Percentiles rank a stretch among this genome's conserved stretches.
These are phyloP conservation scores for Backusella luteola DNA, from an alignment of 192 early-diverging fungal genomes.

Conservation along the genomic window DNA sequence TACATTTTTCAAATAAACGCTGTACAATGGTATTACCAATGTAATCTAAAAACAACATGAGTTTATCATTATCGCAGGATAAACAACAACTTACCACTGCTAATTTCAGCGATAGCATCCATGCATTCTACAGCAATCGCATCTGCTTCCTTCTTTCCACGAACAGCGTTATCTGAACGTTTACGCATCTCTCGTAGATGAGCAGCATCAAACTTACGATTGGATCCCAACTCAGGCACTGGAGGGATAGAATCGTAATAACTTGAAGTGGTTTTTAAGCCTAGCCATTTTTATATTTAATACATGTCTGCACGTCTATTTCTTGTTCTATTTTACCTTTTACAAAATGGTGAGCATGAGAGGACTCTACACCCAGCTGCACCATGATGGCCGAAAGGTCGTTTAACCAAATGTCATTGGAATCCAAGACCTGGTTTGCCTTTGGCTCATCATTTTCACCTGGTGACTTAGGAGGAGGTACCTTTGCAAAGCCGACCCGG, in stretches of 20 bases:
- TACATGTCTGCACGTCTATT: background rate
- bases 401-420: slow-evolving; percentile 6
- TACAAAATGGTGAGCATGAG: background rate
- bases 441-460: slow-evolving; percentile 24
- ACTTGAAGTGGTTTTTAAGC: background rate
- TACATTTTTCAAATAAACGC: slow-evolving; percentile 81
- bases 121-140: slow-evolving; percentile 75
- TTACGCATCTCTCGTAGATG: slow-evolving; percentile 87
- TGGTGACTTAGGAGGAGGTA: slow-evolving; percentile 58
- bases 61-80: background rate
- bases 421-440: background rate
- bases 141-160: slow-evolving; percentile 62
- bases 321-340: background rate
- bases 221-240: slow-evolving; percentile 14
- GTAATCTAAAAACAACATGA: slow-evolving; percentile 73
- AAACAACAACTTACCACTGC: slow-evolving; percentile 63
- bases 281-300: background rate
- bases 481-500: slow-evolving; percentile 93
- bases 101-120: slow-evolving; percentile 86
- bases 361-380: background rate
- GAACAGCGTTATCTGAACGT: slow-evolving; percentile 56
- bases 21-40: slow-evolving; percentile 97
- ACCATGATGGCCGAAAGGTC: background rate
- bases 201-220: slow-evolving; percentile 70
- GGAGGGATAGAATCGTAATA: slow-evolving; percentile 32